A percentile compares a stretch with the other conserved stretches of the same genome.
These are phyloP conservation scores for Metschnikowia anglica DNA, from an alignment of 805 yeast genomes.

Conservation along the genomic window DNA sequence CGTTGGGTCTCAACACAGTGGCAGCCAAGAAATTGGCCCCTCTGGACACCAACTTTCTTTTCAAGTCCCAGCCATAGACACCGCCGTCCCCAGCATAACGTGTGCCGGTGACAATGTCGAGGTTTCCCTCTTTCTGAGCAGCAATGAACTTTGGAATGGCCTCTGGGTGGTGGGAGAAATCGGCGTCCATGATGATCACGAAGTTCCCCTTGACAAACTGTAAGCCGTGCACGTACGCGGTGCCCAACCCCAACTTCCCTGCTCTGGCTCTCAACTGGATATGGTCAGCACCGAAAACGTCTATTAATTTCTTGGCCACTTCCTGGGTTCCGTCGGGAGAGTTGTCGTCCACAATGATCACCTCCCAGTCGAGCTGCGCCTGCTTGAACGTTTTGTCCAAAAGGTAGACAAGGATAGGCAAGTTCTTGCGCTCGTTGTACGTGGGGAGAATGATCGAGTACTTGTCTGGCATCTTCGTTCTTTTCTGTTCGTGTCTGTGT, in stretches of 20 bases:
- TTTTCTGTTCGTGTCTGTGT: conserved; percentile 3
- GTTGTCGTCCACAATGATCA: conserved; percentile 72
- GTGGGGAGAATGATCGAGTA: conserved; percentile 77
- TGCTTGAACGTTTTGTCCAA: conserved; percentile 65
- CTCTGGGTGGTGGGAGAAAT: conserved; percentile 78
- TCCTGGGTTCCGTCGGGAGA: conserved; percentile 84
- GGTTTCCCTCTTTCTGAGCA: conserved; percentile 53
- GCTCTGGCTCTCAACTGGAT: conserved; percentile 68
- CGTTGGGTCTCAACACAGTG: conserved; percentile 66
- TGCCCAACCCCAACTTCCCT: conserved; percentile 76
- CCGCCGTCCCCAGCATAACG: conserved; percentile 82
- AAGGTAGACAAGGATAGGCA: conserved; percentile 68
- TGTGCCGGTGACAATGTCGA: conserved; percentile 58
- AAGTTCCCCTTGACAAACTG: conserved; percentile 69
- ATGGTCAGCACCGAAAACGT: conserved; percentile 57
- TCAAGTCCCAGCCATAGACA: conserved; percentile 81
- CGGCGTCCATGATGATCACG: conserved; percentile 83
- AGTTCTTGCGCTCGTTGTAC: conserved; percentile 64
- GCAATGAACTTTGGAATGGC: conserved; percentile 74
- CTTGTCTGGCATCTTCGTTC: conserved; percentile 36
- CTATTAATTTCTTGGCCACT: conserved; percentile 59
- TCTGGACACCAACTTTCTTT: conserved; percentile 72
- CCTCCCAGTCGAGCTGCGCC: conserved; percentile 66
- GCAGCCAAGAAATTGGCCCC: conserved; percentile 81
- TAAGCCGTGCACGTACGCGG: conserved; percentile 78